Percentiles rank a stretch among this genome's conserved stretches.
phyloP scores from a whole-genome alignment of 345 rosid species.

The Linum usitatissimum region DNA sequence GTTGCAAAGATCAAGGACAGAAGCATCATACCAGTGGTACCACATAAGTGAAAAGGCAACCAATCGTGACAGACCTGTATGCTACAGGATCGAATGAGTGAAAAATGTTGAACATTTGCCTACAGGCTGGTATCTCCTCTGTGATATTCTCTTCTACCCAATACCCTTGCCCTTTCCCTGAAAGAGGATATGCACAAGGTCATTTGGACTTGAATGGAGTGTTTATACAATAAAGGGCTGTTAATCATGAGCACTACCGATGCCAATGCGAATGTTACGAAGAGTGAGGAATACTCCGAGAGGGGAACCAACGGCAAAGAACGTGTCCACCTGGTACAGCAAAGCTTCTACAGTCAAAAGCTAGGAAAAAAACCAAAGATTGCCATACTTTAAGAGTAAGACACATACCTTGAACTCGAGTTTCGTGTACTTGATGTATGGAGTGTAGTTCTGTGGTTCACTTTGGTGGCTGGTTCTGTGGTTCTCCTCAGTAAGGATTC shows the following conservation, averaged over 20 bases:
- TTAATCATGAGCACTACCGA: conserved; percentile 34
- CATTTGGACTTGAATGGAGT: neutral
- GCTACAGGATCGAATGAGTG: conserved; percentile 99
- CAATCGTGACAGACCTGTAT: conserved; percentile 48
- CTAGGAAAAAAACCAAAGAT: neutral
- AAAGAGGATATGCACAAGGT: neutral
- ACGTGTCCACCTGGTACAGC: conserved; percentile 72
- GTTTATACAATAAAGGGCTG: neutral
- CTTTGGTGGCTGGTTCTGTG: conserved; percentile 21
- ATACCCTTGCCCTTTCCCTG: conserved; percentile 82
- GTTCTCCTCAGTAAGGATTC: conserved; percentile 19
- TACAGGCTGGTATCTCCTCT: conserved; percentile 96
- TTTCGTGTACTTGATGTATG: conserved; percentile 70
- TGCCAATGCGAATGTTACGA: conserved; percentile 79
- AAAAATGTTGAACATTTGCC: conserved; percentile 93
- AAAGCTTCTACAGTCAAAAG: conserved; percentile 13
- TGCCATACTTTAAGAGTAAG: neutral
- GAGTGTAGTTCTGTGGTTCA: conserved; percentile 48
- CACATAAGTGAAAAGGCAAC: neutral
- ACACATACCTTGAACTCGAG: conserved; percentile 74
- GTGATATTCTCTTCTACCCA: conserved; percentile 67
- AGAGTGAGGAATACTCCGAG: conserved; percentile 96
- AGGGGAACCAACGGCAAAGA: conserved; percentile 98
- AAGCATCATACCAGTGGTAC: conserved; percentile 1
- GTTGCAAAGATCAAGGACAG: too few species aligned